These are phyloP conservation scores for Sambucus nigra DNA, from an alignment of 129 eudicot genomes.

Conservation along the genomic window DNA sequence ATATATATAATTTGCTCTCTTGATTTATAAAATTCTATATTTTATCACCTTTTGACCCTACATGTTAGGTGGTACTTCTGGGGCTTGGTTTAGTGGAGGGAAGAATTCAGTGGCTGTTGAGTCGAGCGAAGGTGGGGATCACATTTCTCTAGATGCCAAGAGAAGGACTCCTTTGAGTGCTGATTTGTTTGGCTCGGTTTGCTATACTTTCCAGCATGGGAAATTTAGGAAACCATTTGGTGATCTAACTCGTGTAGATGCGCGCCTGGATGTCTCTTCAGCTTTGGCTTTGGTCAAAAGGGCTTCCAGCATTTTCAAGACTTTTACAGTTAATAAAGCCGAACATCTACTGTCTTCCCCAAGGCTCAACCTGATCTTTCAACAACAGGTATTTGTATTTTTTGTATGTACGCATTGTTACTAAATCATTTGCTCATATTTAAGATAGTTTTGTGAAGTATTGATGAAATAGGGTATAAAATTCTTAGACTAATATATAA, in stretches of 20 bases:
- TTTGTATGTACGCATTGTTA: background rate
- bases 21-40: too few species aligned
- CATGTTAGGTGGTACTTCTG: slow-evolving; percentile 68
- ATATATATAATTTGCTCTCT: too few species aligned
- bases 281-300: slow-evolving; percentile 41
- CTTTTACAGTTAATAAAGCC: slow-evolving; percentile 11
- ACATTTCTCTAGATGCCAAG: slow-evolving; percentile 14
- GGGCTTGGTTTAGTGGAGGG: slow-evolving; percentile 40
- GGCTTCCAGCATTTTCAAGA: slow-evolving; percentile 21
- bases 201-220: slow-evolving; percentile 61
- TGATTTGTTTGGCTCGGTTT: slow-evolving; percentile 71
- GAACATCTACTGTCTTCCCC: slow-evolving; percentile 28
- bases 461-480: too few species aligned
- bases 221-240: slow-evolving; percentile 45
- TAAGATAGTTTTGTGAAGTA: too few species aligned
- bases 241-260: slow-evolving; percentile 78
- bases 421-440: background rate
- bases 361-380: slow-evolving; percentile 47
- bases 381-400: slow-evolving; percentile 61
- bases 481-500: too few species aligned
- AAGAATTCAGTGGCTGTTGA: slow-evolving; percentile 14
- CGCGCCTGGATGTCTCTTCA: slow-evolving; percentile 59
- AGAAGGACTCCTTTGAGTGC: slow-evolving; percentile 39
- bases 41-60: slow-evolving; percentile 2
- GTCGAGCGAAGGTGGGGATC: background rate